Conservation (phyloP, 495 filamentous ascomycete genomes). For the Staphylotrichum tortipilum region DNA sequence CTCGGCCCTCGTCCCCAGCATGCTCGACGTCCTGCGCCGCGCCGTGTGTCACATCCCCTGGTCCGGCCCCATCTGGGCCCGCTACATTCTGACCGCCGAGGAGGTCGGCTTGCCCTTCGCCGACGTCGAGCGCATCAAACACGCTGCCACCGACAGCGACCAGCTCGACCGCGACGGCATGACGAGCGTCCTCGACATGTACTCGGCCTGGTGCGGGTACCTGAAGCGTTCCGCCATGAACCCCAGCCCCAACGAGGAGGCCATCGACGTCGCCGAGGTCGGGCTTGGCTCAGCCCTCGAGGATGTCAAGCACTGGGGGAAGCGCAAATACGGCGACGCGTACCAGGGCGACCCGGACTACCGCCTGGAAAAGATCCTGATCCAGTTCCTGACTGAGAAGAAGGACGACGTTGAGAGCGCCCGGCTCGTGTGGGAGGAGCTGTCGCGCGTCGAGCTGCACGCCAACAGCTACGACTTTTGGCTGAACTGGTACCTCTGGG, state of each 20-base stretch:
- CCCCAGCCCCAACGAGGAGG: conserved; percentile 70
- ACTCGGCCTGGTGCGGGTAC: conserved; percentile 87
- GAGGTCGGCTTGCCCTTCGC: conserved; percentile 61
- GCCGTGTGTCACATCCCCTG: conserved; percentile 84
- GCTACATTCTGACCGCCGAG: conserved; percentile 76
- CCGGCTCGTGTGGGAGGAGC: conserved; percentile 62
- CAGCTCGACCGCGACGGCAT: conserved; percentile 64
- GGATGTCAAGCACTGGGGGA: conserved; percentile 67
- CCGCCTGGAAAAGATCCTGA: conserved; percentile 81
- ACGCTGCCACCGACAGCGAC: conserved; percentile 76
- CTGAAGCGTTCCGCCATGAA: conserved; percentile 74
- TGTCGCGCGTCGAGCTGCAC: conserved; percentile 49
- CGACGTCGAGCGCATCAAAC: conserved; percentile 83
- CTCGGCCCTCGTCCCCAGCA: conserved; percentile 31
- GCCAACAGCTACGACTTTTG: conserved; percentile 84
- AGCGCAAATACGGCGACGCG: conserved; percentile 59
- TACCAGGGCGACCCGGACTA: conserved; percentile 81
- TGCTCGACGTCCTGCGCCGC: conserved; percentile 48
- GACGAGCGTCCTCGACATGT: conserved; percentile 79
- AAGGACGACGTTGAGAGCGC: conserved; percentile 53
- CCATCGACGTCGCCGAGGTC: conserved; percentile 83
- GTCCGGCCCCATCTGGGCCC: conserved; percentile 84
- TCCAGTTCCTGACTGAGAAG: conserved; percentile 78
- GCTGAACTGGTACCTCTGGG: conserved; percentile 85
- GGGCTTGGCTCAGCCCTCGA: conserved; percentile 79